These are phyloP conservation scores for Cocos nucifera DNA, from an alignment of 176 grass and related monocot species.

Conservation along the genomic window DNA sequence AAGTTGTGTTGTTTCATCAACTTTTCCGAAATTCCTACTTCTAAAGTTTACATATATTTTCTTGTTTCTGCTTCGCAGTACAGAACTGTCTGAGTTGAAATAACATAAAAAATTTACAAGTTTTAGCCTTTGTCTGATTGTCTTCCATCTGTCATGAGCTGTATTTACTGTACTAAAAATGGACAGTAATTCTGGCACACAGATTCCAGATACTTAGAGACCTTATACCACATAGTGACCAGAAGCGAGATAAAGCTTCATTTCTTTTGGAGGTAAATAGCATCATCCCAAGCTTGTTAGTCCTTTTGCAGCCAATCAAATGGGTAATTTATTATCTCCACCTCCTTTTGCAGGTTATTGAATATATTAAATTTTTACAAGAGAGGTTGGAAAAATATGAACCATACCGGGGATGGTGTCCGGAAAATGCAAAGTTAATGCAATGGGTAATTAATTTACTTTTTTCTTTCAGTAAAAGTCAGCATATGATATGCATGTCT, in stretches of 20 bases:
- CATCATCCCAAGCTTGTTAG: background rate
- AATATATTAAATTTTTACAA: conserved; percentile 66
- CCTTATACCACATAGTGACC: conserved; percentile 55
- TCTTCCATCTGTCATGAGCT: too few relatives aligned
- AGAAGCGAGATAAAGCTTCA: conserved; percentile 61
- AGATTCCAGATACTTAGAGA: conserved; percentile 72
- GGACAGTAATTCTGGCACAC: background rate
- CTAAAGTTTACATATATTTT: too few relatives aligned
- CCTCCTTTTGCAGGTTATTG: conserved; percentile 34
- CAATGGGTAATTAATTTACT: conserved; percentile 45
- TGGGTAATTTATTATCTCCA: background rate
- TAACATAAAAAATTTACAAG: too few relatives aligned
- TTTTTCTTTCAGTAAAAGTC: background rate
- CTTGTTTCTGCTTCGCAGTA: too few relatives aligned
- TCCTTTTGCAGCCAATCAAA: background rate
- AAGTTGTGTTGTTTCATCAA: too few relatives aligned
- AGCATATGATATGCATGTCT: too few relatives aligned
- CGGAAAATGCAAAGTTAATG: conserved; percentile 40
- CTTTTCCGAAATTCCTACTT: too few relatives aligned
- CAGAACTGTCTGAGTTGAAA: too few relatives aligned
- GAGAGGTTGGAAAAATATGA: conserved; percentile 54
- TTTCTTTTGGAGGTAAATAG: conserved; percentile 39
- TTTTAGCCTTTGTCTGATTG: too few relatives aligned
- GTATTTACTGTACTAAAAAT: too few relatives aligned
- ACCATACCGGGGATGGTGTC: conserved; percentile 34